A percentile compares a stretch with the other conserved stretches of the same genome.
phyloP scores from a whole-genome alignment of 257 asterid genomes.

The Nicotiana benthamiana region DNA sequence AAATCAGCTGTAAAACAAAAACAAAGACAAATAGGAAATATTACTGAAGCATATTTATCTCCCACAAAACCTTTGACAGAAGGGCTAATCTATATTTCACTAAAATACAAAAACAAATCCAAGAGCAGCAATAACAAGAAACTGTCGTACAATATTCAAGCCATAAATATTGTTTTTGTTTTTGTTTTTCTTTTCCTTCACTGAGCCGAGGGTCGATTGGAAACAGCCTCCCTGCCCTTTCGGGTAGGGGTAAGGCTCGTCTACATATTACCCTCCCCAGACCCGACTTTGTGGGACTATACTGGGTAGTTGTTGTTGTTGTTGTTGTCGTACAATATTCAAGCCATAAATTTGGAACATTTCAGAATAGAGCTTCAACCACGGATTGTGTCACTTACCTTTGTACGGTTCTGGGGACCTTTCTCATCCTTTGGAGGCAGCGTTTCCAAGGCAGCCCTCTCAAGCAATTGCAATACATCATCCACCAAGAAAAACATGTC shows the following conservation, averaged over 20 bases:
- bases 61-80: neutral
- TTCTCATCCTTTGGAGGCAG: slow-evolving; percentile 95
- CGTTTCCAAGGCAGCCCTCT: slow-evolving; percentile 85
- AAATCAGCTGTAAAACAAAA: too few species aligned
- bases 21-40: neutral
- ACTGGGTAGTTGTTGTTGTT: too few species aligned
- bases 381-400: slow-evolving; percentile 35
- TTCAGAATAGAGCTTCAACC: neutral
- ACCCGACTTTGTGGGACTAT: too few species aligned
- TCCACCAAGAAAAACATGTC: slow-evolving; percentile 72
- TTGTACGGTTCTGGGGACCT: slow-evolving; percentile 91
- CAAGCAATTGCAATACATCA: slow-evolving; percentile 75
- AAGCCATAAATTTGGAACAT: neutral
- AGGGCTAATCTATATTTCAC: neutral
- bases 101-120: neutral
- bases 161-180: too few species aligned
- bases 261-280: too few species aligned
- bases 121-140: neutral
- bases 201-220: too few species aligned
- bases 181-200: too few species aligned
- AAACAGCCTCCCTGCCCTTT: too few species aligned
- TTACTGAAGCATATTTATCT: neutral
- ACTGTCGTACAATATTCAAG: neutral
- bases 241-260: too few species aligned
- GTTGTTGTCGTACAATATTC: neutral